Percentiles rank a stretch among this genome's conserved stretches.
These are phyloP conservation scores for Erodium chrysanthum DNA, from an alignment of 441 rosid species.

Conservation along the genomic window DNA sequence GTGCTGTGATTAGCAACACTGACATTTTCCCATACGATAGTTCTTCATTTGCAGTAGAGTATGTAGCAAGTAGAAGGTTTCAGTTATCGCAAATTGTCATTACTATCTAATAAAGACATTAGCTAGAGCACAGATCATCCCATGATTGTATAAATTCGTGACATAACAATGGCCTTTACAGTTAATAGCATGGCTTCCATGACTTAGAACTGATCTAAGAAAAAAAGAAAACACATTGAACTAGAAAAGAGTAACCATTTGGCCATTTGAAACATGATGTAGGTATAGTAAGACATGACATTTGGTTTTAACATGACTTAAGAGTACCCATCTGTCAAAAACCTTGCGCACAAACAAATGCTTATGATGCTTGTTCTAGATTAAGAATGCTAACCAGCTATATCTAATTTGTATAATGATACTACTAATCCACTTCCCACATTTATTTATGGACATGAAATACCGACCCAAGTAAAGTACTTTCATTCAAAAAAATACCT, in stretches of 20 bases:
- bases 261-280: not conserved
- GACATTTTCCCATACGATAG: too few species aligned
- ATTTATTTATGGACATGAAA: not conserved
- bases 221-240: not conserved
- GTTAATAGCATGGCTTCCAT: not conserved
- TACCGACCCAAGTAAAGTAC: slow-evolving; percentile 6
- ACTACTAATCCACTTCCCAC: not conserved
- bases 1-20: not conserved
- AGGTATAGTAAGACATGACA: not conserved
- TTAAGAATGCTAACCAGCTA: not conserved
- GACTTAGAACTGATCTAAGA: not conserved
- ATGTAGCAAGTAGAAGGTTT: not conserved
- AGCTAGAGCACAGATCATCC: not conserved
- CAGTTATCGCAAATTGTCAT: not conserved
- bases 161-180: not conserved
- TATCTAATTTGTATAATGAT: not conserved
- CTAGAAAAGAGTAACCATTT: not conserved
- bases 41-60: not conserved
- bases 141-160: not conserved
- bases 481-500: slow-evolving; percentile 27
- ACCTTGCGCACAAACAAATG: not conserved
- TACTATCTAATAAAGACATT: not conserved
- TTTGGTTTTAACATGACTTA: too few species aligned
- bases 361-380: not conserved
- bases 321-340: not conserved